Conservation (phyloP, 2,329 filamentous ascomycete genomes). For the Exserohilum turcica region DNA sequence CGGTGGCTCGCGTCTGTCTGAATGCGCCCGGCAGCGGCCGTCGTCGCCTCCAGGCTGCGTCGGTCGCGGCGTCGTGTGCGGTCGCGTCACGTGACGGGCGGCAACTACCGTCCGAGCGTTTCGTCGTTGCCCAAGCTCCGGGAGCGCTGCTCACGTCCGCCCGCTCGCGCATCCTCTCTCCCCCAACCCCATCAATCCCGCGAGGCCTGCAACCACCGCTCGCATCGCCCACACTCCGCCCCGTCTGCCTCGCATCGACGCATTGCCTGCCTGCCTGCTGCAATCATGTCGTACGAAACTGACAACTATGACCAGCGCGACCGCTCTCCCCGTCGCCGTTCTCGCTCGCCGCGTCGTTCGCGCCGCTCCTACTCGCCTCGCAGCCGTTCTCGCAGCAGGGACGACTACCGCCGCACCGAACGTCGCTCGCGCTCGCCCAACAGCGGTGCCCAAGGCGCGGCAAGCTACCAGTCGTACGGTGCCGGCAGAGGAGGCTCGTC, state of each 20-base stretch:
- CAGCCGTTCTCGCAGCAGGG: constrained; percentile 79
- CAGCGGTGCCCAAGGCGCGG: constrained; percentile 71
- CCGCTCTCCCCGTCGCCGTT: constrained; percentile 72
- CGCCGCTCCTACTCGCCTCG: constrained; percentile 68
- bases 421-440: constrained; percentile 79
- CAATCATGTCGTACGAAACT: constrained; percentile 46
- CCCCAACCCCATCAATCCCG: constrained; percentile 35
- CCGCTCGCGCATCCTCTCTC: constrained; percentile 29
- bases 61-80: constrained; percentile 2
- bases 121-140: constrained; percentile 24
- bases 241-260: constrained; percentile 14
- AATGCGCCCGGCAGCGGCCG: constrained; percentile 5
- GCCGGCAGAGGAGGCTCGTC: constrained; percentile 56
- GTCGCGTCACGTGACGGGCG: constrained; percentile 19
- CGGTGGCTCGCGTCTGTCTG: no score
- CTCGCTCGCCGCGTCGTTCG: constrained; percentile 53
- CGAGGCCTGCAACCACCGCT: constrained; percentile 21
- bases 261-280: constrained; percentile 15
- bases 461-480: constrained; percentile 66
- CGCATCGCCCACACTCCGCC: constrained; percentile 19
- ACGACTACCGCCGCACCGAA: constrained; percentile 53
- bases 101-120: constrained; percentile 25
- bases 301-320: constrained; percentile 47
- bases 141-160: constrained; percentile 20
- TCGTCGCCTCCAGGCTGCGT: not conserved